These are phyloP conservation scores for Mortierella polycephala DNA, from an alignment of 371 early-diverging fungal genomes.

Conservation along the genomic window DNA sequence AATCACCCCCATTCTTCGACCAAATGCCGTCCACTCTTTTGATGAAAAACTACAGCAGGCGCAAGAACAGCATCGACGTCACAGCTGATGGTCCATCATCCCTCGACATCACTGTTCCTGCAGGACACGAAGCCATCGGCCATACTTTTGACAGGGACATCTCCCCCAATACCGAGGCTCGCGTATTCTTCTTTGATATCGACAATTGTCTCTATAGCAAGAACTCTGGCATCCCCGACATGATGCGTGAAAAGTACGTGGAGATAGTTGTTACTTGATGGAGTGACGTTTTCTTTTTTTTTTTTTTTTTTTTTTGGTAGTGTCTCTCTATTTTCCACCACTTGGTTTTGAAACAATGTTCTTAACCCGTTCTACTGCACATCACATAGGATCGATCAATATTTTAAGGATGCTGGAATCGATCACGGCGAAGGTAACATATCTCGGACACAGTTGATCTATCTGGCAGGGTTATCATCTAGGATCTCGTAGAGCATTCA, in stretches of 20 bases:
- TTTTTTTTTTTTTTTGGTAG: background rate
- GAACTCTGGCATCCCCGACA: constrained; percentile 62
- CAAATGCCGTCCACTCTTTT: background rate
- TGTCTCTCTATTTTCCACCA: background rate
- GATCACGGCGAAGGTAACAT: constrained; percentile 20
- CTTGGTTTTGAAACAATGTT: too few relatives aligned
- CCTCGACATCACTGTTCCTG: constrained; percentile 12
- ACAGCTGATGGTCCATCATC: constrained; percentile 15
- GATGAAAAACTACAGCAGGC: background rate
- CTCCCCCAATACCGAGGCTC: constrained; percentile 53
- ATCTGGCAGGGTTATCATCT: background rate
- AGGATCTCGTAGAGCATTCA: too few relatives aligned
- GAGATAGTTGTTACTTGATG: background rate
- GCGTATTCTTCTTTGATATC: constrained; percentile 85
- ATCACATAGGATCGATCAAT: constrained; percentile 30
- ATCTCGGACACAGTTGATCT: background rate
- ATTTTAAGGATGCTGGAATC: constrained; percentile 30
- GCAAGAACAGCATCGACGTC: constrained; percentile 1
- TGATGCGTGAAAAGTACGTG: constrained; percentile 71
- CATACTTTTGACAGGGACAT: constrained; percentile 28
- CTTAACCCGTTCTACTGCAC: too few relatives aligned
- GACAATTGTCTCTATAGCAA: constrained; percentile 87
- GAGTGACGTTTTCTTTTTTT: background rate
- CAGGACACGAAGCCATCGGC: constrained; percentile 18
- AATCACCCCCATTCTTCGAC: too few relatives aligned